Evolutionary conservation across 371 early-diverging fungal genomes (phyloP).

Genomic region (Apophysomyces trapeziformis): DNA sequence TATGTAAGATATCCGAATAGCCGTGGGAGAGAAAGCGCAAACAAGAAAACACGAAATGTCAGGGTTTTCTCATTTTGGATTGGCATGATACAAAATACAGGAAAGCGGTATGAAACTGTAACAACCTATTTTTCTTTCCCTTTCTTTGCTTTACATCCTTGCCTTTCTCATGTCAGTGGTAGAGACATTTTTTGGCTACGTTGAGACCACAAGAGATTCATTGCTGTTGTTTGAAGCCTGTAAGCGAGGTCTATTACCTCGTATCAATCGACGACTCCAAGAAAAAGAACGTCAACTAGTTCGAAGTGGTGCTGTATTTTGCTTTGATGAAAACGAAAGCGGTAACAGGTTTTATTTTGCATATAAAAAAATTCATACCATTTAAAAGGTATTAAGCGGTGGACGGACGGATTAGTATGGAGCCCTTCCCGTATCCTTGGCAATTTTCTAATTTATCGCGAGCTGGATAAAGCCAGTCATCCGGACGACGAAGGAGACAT

Average conservation of each 20-base stretch:
- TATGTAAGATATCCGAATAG: not conserved
- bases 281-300: slow-evolving; percentile 64
- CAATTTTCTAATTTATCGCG: slow-evolving; percentile 61
- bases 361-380: not conserved
- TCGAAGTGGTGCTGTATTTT: slow-evolving; percentile 67
- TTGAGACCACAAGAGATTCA: slow-evolving; percentile 66
- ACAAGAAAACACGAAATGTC: not conserved
- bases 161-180: slow-evolving; percentile 15
- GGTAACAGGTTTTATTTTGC: slow-evolving; percentile 28
- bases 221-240: slow-evolving; percentile 72
- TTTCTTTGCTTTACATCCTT: not conserved
- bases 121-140: slow-evolving; percentile 6
- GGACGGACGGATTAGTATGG: slow-evolving; percentile 73
- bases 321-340: slow-evolving; percentile 73
- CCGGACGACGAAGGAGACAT: slow-evolving; percentile 12
- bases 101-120: not conserved
- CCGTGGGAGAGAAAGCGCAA: not conserved
- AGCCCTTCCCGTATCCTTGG: slow-evolving; percentile 65
- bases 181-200: slow-evolving; percentile 51
- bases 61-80: slow-evolving; percentile 7
- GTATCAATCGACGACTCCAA: slow-evolving; percentile 62
- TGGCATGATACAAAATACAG: slow-evolving; percentile 6
- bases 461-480: slow-evolving; percentile 41
- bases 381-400: slow-evolving; percentile 58
- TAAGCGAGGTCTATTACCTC: slow-evolving; percentile 55